A percentile compares a stretch with the other conserved stretches of the same genome.
phyloP scores from a whole-genome alignment of 257 asterid species.

The Solanum pimpinellifolium region DNA sequence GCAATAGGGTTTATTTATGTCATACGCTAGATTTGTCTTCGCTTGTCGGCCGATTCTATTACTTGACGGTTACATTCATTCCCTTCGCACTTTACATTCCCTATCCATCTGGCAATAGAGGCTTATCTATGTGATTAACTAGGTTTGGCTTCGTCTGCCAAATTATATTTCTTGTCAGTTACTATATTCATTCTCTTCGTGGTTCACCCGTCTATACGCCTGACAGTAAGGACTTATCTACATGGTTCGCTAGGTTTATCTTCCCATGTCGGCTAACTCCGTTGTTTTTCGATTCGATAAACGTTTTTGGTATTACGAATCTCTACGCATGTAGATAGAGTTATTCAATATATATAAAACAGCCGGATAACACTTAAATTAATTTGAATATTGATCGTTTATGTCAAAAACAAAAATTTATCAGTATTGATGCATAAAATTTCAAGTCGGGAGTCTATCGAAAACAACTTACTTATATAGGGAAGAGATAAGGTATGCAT shows the following conservation, averaged over 20 bases:
- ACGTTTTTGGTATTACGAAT: not conserved
- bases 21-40: not conserved
- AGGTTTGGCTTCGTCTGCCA: not conserved
- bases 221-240: not conserved
- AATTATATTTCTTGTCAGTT: not conserved
- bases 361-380: not conserved
- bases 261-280: accelerated
- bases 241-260: not conserved
- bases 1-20: not conserved
- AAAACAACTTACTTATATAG: not conserved
- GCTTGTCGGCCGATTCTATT: not conserved
- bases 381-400: not conserved
- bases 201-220: not conserved
- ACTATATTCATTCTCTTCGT: not conserved
- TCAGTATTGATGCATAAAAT: not conserved
- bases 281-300: not conserved
- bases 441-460: not conserved
- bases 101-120: not conserved
- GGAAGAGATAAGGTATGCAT: not conserved
- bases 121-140: not conserved
- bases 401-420: not conserved
- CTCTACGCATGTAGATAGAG: accelerated
- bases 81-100: not conserved
- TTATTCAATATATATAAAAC: not conserved
- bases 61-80: not conserved